These are phyloP conservation scores for Penicillium verrucosum DNA, from an alignment of 2,329 filamentous ascomycete genomes.

Conservation along the genomic window DNA sequence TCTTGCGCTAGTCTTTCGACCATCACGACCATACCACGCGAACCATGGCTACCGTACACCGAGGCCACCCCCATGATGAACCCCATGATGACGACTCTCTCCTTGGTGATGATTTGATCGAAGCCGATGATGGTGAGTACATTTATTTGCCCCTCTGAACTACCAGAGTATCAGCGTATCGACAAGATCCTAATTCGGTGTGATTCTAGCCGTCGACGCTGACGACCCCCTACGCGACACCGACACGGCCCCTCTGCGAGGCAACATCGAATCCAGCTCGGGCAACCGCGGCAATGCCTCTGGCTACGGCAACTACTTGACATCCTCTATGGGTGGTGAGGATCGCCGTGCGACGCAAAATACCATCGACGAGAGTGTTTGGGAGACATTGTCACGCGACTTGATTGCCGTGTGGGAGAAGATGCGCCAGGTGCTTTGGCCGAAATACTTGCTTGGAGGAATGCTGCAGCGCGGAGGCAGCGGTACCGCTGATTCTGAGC, in stretches of 20 bases:
- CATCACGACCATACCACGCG: constrained; percentile 1
- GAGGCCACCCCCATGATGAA: constrained; percentile 53
- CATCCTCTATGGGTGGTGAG: constrained; percentile 85
- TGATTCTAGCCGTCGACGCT: constrained; percentile 71
- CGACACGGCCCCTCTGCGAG: constrained; percentile 75
- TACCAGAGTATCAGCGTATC: background rate
- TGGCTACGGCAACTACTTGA: constrained; percentile 77
- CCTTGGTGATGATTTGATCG: constrained; percentile 70
- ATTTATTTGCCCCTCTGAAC: background rate
- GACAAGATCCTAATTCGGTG: background rate
- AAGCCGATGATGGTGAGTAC: constrained; percentile 69
- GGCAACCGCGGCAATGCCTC: constrained; percentile 46
- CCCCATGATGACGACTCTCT: constrained; percentile 61
- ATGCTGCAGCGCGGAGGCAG: constrained; percentile 59
- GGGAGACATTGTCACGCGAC: constrained; percentile 93
- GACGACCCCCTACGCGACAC: constrained; percentile 73
- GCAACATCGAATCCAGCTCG: constrained; percentile 68
- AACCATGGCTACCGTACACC: constrained; percentile 39
- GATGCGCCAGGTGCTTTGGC: constrained; percentile 94
- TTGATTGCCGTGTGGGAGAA: constrained; percentile 94
- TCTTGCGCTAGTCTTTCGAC: constrained; percentile 8
- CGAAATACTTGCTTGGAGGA: constrained; percentile 81
- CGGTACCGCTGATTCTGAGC: constrained; percentile 53
- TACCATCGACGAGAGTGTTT: constrained; percentile 95
- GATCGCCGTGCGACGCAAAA: constrained; percentile 85